Conservation (phyloP, 2,329 filamentous ascomycete species). For the Ophiostoma quercus region DNA sequence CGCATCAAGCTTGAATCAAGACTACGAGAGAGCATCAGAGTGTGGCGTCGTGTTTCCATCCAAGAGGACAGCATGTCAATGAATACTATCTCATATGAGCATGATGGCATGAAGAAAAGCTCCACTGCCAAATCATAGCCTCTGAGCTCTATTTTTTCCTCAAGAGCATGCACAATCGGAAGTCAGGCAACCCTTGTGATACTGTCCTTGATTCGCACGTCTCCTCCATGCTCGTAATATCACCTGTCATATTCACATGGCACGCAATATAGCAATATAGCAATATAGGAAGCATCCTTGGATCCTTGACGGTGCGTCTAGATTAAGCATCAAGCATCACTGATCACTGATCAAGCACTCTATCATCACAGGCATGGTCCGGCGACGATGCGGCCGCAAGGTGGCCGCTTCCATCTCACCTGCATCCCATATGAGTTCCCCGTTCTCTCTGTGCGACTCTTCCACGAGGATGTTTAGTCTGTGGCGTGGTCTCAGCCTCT, state of each 20-base stretch:
- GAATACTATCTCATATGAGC: too few species aligned
- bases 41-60: not conserved
- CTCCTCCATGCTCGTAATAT: not conserved
- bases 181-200: not conserved
- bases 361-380: not conserved
- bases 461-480: constrained; percentile 2
- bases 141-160: not conserved
- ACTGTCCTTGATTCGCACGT: not conserved
- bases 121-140: not conserved
- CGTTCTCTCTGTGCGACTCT: not conserved
- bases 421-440: not conserved
- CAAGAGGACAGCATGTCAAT: not conserved
- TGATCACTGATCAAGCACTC: not conserved
- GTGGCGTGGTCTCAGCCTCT: constrained; percentile 2
- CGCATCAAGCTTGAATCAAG: not conserved
- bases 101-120: not conserved
- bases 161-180: not conserved
- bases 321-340: not conserved
- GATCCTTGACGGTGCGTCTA: too few species aligned
- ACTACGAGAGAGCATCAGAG: not conserved
- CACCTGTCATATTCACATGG: constrained; percentile 1
- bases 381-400: not conserved
- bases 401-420: not conserved
- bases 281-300: too few species aligned
- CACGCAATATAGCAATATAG: not conserved